Evolutionary conservation across 2,329 filamentous ascomycete species (phyloP).

Genomic region (Claviceps arundinis): DNA sequence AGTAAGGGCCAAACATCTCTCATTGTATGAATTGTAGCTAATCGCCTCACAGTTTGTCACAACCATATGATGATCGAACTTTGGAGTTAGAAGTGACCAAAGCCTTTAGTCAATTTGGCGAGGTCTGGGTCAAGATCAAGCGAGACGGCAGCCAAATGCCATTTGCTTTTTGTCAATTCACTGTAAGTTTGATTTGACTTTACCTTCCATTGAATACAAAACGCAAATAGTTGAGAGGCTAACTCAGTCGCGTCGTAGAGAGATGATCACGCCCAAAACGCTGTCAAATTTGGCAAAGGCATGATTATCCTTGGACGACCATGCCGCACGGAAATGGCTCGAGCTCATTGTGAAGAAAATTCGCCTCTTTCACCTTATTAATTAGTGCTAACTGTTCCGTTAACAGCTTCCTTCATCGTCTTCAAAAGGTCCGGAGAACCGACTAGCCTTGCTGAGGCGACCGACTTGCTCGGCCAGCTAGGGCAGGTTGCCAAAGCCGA

Average conservation of each 20-base stretch:
- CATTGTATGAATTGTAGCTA: constrained; percentile 1
- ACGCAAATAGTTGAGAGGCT: not conserved
- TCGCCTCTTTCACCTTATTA: not conserved
- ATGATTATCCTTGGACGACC: constrained; percentile 39
- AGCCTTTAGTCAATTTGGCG: constrained; percentile 40
- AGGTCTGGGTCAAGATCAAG: constrained; percentile 49
- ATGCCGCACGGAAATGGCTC: constrained; percentile 46
- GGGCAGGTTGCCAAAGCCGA: constrained; percentile 31
- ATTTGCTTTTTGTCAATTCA: constrained; percentile 51
- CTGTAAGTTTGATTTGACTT: constrained; percentile 27
- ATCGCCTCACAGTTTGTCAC: constrained; percentile 31
- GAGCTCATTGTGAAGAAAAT: constrained; percentile 45
- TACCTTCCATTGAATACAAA: no score
- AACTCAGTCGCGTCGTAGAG: constrained; percentile 21
- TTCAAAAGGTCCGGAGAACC: constrained; percentile 21
- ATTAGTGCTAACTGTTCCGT: constrained; percentile 11
- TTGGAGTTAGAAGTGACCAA: constrained; percentile 39
- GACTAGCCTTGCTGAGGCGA: constrained; percentile 31
- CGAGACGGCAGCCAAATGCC: constrained; percentile 45
- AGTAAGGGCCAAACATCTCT: constrained; percentile 33
- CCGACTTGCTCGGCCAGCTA: constrained; percentile 26
- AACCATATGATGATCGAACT: constrained; percentile 33
- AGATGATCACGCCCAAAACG: constrained; percentile 33
- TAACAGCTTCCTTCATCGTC: constrained; percentile 36
- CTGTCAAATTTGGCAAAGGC: constrained; percentile 33